A percentile compares a stretch with the other conserved stretches of the same genome.
phyloP scores from a whole-genome alignment of 345 rosid species.

The Heritiera littoralis region DNA sequence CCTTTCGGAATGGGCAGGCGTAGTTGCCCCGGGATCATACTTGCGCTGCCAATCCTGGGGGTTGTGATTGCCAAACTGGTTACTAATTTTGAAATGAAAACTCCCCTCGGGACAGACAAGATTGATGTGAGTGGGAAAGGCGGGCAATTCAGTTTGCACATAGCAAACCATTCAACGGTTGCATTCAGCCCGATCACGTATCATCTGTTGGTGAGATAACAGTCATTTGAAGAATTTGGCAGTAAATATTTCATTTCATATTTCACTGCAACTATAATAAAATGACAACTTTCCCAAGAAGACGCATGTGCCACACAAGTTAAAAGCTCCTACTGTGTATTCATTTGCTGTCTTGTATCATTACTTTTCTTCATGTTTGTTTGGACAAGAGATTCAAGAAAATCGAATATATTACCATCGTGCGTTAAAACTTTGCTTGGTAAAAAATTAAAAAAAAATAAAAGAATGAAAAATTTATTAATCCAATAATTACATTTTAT shows the following conservation, averaged over 20 bases:
- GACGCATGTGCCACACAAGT: not conserved
- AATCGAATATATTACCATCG: no score
- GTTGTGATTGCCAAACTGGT: constrained; percentile 51
- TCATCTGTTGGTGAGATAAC: not conserved
- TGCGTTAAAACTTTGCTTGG: no score
- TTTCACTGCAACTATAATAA: not conserved
- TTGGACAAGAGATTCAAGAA: no score
- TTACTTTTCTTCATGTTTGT: not conserved
- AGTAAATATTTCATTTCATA: not conserved
- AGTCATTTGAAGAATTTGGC: not conserved
- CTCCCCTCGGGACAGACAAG: constrained; percentile 41
- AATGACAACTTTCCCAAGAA: no score
- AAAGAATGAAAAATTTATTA: no score
- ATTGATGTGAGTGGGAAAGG: constrained; percentile 59
- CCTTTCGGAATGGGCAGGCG: constrained; percentile 64
- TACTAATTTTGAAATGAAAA: constrained; percentile 45
- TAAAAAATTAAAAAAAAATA: no score
- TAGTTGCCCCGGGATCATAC: constrained; percentile 63
- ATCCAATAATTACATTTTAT: no score
- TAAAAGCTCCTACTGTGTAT: not conserved
- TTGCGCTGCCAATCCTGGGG: constrained; percentile 63
- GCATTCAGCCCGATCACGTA: constrained; percentile 40
- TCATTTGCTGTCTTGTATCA: not conserved
- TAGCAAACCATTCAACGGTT: constrained; percentile 58
- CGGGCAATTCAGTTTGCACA: constrained; percentile 71